Evolutionary conservation across 2,329 filamentous ascomycete species (phyloP), one percentile per base, ranked within the genome.

Genomic region (Domatiomyces catenatus): DNA sequence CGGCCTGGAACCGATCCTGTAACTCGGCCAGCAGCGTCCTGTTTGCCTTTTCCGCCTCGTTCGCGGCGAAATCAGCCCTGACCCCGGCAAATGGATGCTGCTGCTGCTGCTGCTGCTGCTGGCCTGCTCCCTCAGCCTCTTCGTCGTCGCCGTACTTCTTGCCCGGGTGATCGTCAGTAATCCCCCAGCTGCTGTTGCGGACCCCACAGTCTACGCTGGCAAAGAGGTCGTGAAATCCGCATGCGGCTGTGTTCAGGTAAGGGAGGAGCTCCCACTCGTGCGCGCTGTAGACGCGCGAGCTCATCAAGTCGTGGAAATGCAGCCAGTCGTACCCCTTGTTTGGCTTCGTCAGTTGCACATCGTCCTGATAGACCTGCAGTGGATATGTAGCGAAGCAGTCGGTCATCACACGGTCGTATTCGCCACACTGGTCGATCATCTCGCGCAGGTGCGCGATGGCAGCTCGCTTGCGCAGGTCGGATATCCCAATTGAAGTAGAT

Each of bases 221-320:
- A 62, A 98, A 98, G 10, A 98, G 75, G 62, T 86, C 75, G 63
- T 98, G 93, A 62, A 94, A 95, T 2, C 86, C 92, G 1, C 96
- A 76, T 15, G 92, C 77, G 0, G 90, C 83, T 58, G 92, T 85
- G 60, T 82, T 86, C 47, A 96, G 76, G 64, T 98, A 98, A 0
- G 86, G 82, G 0, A 77, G 79, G 15, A 98, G 71, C 66, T 98
- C 92, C 85, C 92, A 98, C 50, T 94, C 89, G 64, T 95, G 90
- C 52, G 78, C 81, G n/a, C 79, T 71, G 63, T 82, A 93, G 1
- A 96, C 75, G 42, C 82, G 80, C 0, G 82, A 81, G 20, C 86
- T 87, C 55, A 94, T 81, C 0, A 74, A 72, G 61, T 96, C 92
- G 66, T 95, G 86, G 67, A 98, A 96, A 65, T 93, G 75, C 50